Evolutionary conservation across 2,329 filamentous ascomycete genomes (phyloP).

Genomic region (Rasamsonia emersonii): DNA sequence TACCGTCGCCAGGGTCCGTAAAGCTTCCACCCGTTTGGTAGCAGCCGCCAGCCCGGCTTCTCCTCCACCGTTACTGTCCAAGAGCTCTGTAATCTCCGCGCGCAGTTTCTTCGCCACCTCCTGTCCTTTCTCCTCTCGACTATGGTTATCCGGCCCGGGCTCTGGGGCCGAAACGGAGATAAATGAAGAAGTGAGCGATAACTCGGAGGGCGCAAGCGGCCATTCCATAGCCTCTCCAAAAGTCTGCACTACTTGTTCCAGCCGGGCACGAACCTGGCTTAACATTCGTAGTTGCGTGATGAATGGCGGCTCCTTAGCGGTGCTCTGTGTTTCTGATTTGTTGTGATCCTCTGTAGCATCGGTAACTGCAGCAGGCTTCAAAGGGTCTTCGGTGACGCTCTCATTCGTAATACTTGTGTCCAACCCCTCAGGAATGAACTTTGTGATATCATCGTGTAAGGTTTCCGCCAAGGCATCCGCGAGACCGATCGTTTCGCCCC

Average conservation of each 20-base stretch:
- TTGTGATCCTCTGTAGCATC: slow-evolving; percentile 5
- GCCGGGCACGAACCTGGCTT: slow-evolving; percentile 68
- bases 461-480: slow-evolving; percentile 68
- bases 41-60: slow-evolving; percentile 61
- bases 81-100: slow-evolving; percentile 60
- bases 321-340: slow-evolving; percentile 4
- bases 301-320: slow-evolving; percentile 50
- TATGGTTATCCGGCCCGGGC: slow-evolving; percentile 55
- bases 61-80: slow-evolving; percentile 52
- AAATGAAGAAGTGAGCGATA: slow-evolving; percentile 75
- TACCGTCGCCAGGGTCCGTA: slow-evolving; percentile 67
- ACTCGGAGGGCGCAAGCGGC: slow-evolving; percentile 78
- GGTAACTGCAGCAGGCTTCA: background rate
- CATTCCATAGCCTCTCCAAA: slow-evolving; percentile 97
- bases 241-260: slow-evolving; percentile 80
- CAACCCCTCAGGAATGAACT: slow-evolving; percentile 55
- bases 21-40: slow-evolving; percentile 61
- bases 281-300: slow-evolving; percentile 75
- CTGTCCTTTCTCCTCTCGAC: slow-evolving; percentile 78
- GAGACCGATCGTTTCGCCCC: slow-evolving; percentile 78
- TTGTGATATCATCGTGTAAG: slow-evolving; percentile 61
- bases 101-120: slow-evolving; percentile 59
- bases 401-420: slow-evolving; percentile 7
- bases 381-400: slow-evolving; percentile 5
- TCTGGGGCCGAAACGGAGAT: slow-evolving; percentile 85